A percentile compares a stretch with the other conserved stretches of the same genome.
Evolutionary conservation across 129 eudicot species (phyloP).

Genomic region (Arctium lappa): DNA sequence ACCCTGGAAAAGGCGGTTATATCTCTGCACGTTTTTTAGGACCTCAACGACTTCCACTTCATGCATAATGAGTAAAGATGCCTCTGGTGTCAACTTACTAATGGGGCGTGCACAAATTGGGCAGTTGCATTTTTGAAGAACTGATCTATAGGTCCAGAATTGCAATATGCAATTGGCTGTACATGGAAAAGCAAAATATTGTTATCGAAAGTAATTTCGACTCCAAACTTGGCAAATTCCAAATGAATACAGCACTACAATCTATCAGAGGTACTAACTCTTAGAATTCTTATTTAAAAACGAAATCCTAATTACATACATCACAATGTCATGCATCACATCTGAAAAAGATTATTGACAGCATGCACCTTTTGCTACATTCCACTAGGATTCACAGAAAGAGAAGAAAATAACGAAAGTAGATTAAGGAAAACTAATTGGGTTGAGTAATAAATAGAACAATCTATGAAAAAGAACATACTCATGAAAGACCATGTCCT

Average conservation of each 20-base stretch:
- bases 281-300: not conserved
- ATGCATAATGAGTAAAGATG: constrained; percentile 24
- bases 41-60: constrained; percentile 38
- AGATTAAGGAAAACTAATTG: not conserved
- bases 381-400: not conserved
- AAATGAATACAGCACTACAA: not conserved
- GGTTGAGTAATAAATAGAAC: not conserved
- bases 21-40: constrained; percentile 36
- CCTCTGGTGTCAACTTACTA: constrained; percentile 37
- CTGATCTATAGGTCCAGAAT: constrained; percentile 37
- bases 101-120: constrained; percentile 41
- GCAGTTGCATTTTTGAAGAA: constrained; percentile 39
- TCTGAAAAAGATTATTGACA: not conserved
- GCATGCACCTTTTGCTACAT: not conserved
- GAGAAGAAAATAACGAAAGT: not conserved
- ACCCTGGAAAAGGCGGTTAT: constrained; percentile 44
- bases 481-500: not conserved
- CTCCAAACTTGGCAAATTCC: not conserved
- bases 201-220: not conserved
- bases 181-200: not conserved
- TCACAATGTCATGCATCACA: constrained; percentile 1
- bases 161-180: constrained; percentile 40
- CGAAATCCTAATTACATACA: not conserved
- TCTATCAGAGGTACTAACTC: not conserved
- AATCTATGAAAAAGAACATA: not conserved